phyloP scores from a whole-genome alignment of 208 protist species.

The Porcisia deanei region DNA sequence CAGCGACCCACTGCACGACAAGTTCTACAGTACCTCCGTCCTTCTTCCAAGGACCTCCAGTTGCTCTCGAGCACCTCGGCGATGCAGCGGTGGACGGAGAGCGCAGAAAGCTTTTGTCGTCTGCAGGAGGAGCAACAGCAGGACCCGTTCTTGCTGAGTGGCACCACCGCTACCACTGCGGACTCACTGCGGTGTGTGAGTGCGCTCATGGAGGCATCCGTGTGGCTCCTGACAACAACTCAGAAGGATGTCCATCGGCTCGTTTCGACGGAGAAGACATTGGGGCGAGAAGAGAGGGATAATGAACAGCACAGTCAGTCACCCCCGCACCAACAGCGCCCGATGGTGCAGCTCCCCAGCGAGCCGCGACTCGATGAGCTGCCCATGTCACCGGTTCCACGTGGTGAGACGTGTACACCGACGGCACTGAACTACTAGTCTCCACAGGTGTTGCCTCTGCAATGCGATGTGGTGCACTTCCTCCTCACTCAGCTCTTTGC shows the following conservation, averaged over 20 bases:
- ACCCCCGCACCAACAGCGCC: neutral
- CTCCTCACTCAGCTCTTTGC: neutral
- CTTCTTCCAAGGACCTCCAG: slow-evolving; percentile 35
- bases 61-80: slow-evolving; percentile 20
- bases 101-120: slow-evolving; percentile 3
- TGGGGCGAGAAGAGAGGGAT: slow-evolving; percentile 4
- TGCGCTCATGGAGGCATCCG: slow-evolving; percentile 28
- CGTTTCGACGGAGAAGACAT: no score
- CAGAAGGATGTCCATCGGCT: slow-evolving; percentile 24
- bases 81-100: slow-evolving; percentile 37
- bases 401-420: slow-evolving; percentile 42
- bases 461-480: neutral
- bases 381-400: slow-evolving; percentile 14
- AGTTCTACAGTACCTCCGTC: slow-evolving; percentile 63
- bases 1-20: slow-evolving; percentile 70
- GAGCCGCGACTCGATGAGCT: slow-evolving; percentile 5
- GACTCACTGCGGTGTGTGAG: slow-evolving; percentile 29
- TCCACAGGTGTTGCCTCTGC: neutral
- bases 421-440: slow-evolving; percentile 28
- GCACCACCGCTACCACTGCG: neutral
- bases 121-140: slow-evolving; percentile 10
- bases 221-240: slow-evolving; percentile 31
- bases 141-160: neutral
- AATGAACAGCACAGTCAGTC: slow-evolving; percentile 8
- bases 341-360: neutral